Percentiles rank a stretch among this genome's conserved stretches.
Conservation (phyloP, 345 rosid species). For the Hypericum androsaemum region DNA sequence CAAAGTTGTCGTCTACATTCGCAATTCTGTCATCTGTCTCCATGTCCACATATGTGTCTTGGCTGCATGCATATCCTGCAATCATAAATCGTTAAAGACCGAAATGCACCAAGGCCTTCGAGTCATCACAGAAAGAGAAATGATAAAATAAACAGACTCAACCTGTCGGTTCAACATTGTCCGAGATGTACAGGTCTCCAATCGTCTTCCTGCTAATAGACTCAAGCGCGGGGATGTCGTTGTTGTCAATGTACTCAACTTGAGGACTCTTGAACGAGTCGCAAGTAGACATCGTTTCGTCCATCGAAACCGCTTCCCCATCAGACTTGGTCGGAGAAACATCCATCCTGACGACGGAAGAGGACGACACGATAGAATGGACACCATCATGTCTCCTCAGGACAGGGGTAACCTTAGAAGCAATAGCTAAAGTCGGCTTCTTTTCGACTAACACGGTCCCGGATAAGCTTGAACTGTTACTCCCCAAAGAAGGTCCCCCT, state of each 20-base stretch:
- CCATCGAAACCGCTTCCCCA: constrained; percentile 50
- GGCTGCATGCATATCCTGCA: constrained; percentile 52
- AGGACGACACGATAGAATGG: constrained; percentile 11
- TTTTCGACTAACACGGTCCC: constrained; percentile 21
- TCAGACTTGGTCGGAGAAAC: constrained; percentile 57
- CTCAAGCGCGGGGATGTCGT: constrained; percentile 35
- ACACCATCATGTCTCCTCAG: constrained; percentile 22
- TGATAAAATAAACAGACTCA: neutral
- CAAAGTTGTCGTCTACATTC: constrained; percentile 42
- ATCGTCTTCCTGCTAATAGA: constrained; percentile 63
- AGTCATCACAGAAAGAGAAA: neutral
- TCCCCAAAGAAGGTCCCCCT: constrained; percentile 29
- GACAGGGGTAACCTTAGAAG: constrained; percentile 23
- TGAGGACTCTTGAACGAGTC: constrained; percentile 84
- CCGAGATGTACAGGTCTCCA: constrained; percentile 66
- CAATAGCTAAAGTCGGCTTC: constrained; percentile 27
- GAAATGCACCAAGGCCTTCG: neutral
- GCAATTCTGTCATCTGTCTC: constrained; percentile 35
- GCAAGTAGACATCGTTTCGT: constrained; percentile 66
- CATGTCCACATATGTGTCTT: constrained; percentile 43
- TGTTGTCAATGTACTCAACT: constrained; percentile 61
- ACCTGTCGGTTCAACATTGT: constrained; percentile 38
- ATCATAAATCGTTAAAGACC: constrained; percentile 1
- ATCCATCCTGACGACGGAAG: constrained; percentile 26
- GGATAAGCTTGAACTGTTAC: constrained; percentile 14